phyloP scores from a whole-genome alignment of 176 grass and related monocot species.

The Carex cristatella region DNA sequence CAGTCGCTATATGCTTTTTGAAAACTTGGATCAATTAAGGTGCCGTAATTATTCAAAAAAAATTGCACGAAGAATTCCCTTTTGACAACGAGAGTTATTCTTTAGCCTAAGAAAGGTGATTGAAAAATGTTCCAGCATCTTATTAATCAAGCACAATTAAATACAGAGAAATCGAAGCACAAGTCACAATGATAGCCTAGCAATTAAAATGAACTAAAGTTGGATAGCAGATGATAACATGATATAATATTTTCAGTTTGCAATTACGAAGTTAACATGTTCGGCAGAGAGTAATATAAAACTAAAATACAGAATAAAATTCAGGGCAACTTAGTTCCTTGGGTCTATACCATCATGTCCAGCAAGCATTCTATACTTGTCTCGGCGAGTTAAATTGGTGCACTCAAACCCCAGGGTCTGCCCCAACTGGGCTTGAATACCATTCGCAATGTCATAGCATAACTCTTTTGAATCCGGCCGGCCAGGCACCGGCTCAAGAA shows the following conservation, averaged over 20 bases:
- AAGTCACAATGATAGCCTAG: background rate
- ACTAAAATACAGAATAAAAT: background rate
- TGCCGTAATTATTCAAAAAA: background rate
- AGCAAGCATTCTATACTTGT: conserved; percentile 44
- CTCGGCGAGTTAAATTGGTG: conserved; percentile 38
- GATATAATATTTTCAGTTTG: background rate
- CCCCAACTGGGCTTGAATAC: conserved; percentile 30
- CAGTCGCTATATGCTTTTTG: background rate
- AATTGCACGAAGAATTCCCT: background rate
- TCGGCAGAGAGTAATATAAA: background rate
- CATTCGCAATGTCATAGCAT: conserved; percentile 33
- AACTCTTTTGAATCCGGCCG: background rate
- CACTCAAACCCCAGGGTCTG: conserved; percentile 37
- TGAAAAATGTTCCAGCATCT: background rate
- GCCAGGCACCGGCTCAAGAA: conserved; percentile 17
- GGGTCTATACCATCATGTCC: conserved; percentile 30
- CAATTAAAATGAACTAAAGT: background rate
- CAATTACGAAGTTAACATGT: background rate
- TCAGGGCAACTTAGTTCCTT: background rate
- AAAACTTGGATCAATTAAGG: background rate
- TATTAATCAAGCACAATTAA: background rate
- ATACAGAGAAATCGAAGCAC: background rate
- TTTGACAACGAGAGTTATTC: background rate
- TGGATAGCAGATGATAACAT: background rate
- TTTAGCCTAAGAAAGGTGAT: background rate